A percentile compares a stretch with the other conserved stretches of the same genome.
These are phyloP conservation scores for Platanthera zijinensis DNA, from an alignment of 106 monocot genomes.

Conservation along the genomic window DNA sequence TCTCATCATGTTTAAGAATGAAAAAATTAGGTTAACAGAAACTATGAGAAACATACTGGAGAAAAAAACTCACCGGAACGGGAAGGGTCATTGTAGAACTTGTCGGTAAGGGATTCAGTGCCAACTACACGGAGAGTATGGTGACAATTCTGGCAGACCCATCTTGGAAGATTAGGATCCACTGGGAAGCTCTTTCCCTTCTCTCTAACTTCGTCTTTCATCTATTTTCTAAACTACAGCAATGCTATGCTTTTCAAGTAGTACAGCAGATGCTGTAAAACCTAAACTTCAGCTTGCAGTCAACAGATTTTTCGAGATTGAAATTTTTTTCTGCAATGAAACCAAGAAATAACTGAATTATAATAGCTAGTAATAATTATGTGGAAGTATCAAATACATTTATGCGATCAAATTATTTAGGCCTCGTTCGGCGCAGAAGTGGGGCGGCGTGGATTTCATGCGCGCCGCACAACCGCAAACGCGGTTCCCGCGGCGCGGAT, in stretches of 20 bases:
- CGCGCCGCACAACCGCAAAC: no score
- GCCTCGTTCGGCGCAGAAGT: no score
- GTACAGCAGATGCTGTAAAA: background rate
- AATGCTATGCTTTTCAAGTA: background rate
- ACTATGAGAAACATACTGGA: background rate
- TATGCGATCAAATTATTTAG: background rate
- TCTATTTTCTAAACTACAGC: background rate
- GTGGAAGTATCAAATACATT: background rate
- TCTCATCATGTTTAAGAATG: background rate
- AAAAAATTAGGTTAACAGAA: background rate
- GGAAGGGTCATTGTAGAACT: constrained; percentile 63
- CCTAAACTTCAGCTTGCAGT: background rate
- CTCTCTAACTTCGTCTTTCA: constrained; percentile 12
- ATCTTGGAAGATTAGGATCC: constrained; percentile 60
- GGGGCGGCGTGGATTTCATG: no score
- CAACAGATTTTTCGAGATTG: background rate
- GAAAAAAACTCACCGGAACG: constrained; percentile 47
- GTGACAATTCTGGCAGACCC: constrained; percentile 85
- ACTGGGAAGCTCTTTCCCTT: constrained; percentile 27
- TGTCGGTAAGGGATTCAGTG: constrained; percentile 68
- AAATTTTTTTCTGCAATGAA: background rate
- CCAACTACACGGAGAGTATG: constrained; percentile 76
- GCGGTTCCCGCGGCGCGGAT: no score
- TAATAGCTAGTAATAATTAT: background rate
- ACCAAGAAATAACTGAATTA: background rate